A percentile compares a stretch with the other conserved stretches of the same genome.
phyloP scores from a whole-genome alignment of 2,329 filamentous ascomycete genomes.

The Ceratocystis colombiana region DNA sequence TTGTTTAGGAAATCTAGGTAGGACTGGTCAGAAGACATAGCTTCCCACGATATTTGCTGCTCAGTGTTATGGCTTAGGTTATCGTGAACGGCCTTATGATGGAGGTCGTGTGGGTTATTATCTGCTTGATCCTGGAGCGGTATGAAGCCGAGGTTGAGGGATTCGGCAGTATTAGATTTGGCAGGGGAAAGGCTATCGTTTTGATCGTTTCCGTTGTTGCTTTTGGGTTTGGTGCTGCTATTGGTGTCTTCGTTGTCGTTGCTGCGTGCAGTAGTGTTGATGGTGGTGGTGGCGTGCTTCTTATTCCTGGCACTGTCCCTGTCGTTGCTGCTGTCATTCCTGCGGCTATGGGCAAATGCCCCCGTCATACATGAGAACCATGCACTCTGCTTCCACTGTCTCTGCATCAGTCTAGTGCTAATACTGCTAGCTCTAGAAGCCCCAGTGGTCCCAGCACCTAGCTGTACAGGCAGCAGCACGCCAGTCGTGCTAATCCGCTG shows the following conservation, averaged over 20 bases:
- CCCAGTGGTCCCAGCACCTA: background rate
- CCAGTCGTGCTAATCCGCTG: too few relatives aligned
- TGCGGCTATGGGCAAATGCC: background rate
- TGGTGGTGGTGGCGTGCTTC: background rate
- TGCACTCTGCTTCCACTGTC: background rate
- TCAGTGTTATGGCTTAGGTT: conserved; percentile 16
- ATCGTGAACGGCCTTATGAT: background rate
- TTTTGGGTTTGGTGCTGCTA: background rate
- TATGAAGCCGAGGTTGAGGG: conserved; percentile 5
- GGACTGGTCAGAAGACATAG: conserved; percentile 66
- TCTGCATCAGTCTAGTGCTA: background rate
- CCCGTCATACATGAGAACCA: background rate
- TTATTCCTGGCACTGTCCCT: too few relatives aligned
- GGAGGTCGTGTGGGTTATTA: background rate
- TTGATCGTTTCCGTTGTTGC: background rate
- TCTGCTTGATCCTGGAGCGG: conserved; percentile 4
- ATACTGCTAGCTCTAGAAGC: background rate
- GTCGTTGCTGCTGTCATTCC: background rate
- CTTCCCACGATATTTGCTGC: conserved; percentile 15
- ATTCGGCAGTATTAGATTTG: conserved; percentile 2
- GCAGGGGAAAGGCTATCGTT: background rate
- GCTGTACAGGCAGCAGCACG: too few relatives aligned
- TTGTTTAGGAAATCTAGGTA: conserved; percentile 81
- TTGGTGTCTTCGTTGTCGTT: background rate
- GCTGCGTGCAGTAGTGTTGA: background rate